Evolutionary conservation across 2,329 filamentous ascomycete genomes (phyloP).

Genomic region (Neofusicoccum sp.): DNA sequence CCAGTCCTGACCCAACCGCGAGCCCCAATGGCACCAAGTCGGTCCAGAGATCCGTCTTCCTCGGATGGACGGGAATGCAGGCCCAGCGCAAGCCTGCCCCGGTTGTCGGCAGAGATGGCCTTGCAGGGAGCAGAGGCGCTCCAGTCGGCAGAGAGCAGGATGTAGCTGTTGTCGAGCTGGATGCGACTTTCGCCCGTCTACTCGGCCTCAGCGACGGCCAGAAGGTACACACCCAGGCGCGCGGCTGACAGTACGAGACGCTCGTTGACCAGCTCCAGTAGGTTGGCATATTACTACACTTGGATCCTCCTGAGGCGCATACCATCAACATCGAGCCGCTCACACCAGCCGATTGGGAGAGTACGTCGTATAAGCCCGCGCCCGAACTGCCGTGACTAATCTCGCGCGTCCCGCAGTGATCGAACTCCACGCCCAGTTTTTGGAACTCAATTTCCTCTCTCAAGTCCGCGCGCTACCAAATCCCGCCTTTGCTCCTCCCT

Average conservation of each 20-base stretch:
- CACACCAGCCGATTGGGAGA: conserved; percentile 96
- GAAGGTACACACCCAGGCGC: conserved; percentile 57
- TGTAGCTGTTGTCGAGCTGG: conserved; percentile 77
- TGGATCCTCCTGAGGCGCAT: conserved; percentile 88
- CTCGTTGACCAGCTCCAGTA: conserved; percentile 30
- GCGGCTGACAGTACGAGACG: neutral
- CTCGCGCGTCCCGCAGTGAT: conserved; percentile 61
- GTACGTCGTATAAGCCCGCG: conserved; percentile 41
- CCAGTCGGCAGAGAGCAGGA: conserved; percentile 72
- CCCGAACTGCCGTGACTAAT: neutral
- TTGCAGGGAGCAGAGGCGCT: conserved; percentile 61
- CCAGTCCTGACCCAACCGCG: conserved; percentile 47
- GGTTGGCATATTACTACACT: conserved; percentile 70
- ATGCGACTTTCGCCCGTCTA: conserved; percentile 78
- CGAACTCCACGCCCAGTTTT: conserved; percentile 91
- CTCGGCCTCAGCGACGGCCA: conserved; percentile 80
- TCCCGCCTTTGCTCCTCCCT: conserved; percentile 63
- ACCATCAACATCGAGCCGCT: conserved; percentile 96
- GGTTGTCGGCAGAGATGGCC: conserved; percentile 73
- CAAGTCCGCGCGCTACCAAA: conserved; percentile 95
- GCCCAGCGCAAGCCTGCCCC: conserved; percentile 81
- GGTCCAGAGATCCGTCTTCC: conserved; percentile 71
- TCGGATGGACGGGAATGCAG: conserved; percentile 98
- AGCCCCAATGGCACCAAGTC: conserved; percentile 43
- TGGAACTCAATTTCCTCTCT: conserved; percentile 89